A percentile compares a stretch with the other conserved stretches of the same genome.
phyloP scores from a whole-genome alignment of 495 filamentous ascomycete genomes.

The Elasticomyces elasticus region DNA sequence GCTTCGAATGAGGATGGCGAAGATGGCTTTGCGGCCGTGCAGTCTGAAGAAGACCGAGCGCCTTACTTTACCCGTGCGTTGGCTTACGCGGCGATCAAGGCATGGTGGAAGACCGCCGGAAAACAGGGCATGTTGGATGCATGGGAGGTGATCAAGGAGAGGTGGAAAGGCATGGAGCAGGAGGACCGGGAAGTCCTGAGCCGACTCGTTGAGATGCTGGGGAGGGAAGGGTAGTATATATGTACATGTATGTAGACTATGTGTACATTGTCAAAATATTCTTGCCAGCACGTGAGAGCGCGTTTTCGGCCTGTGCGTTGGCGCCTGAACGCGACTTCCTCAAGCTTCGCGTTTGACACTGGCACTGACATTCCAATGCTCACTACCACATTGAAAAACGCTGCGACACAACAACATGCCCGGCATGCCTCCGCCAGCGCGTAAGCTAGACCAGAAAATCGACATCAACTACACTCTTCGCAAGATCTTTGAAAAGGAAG shows the following conservation, averaged over 20 bases:
- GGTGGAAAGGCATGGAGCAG: conserved; percentile 4
- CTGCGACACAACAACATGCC: not conserved
- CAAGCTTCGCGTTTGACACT: not conserved
- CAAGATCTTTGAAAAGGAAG: conserved; percentile 66
- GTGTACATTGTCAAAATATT: not conserved
- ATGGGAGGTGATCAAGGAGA: conserved; percentile 16
- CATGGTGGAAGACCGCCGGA: conserved; percentile 18
- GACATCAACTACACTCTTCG: conserved; percentile 83
- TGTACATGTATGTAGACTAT: not conserved
- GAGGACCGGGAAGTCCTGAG: conserved; percentile 3
- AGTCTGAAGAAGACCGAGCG: conserved; percentile 7
- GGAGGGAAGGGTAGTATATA: conserved; percentile 1
- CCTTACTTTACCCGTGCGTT: conserved; percentile 5
- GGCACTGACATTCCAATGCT: too few relatives aligned
- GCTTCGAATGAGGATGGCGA: not conserved
- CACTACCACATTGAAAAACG: too few relatives aligned
- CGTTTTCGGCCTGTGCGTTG: not conserved
- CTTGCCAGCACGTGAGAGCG: not conserved
- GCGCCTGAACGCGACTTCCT: not conserved
- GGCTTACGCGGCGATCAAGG: conserved; percentile 3
- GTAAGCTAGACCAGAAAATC: conserved; percentile 5
- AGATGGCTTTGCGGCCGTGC: not conserved
- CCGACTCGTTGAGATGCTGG: not conserved
- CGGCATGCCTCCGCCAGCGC: not conserved
- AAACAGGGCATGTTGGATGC: conserved; percentile 17